These are phyloP conservation scores for Kondoa subrosea DNA, from an alignment of 768 basidiomycete species.

Conservation along the genomic window DNA sequence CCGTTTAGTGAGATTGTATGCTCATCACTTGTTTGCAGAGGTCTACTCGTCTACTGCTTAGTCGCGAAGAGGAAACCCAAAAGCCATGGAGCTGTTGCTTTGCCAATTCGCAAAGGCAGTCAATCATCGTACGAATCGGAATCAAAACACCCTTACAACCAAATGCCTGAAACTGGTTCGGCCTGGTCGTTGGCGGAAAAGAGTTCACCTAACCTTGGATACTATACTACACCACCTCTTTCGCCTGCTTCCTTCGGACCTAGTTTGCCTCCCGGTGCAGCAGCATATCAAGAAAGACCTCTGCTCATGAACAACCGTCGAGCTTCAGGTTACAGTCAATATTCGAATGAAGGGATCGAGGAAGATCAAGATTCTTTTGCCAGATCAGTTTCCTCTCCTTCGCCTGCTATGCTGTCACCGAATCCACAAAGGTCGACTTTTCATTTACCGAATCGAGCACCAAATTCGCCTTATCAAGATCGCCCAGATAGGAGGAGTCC, in stretches of 20 bases:
- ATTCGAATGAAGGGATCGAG: too few relatives aligned
- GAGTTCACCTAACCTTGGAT: neutral
- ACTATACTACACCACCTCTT: neutral
- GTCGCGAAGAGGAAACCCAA: neutral
- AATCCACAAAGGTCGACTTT: neutral
- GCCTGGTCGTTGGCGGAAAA: neutral
- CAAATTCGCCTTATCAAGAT: neutral
- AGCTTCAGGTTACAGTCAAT: too few relatives aligned
- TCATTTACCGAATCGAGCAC: neutral
- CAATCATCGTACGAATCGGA: neutral
- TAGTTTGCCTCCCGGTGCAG: neutral
- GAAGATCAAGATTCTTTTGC: neutral
- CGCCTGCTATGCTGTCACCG: neutral
- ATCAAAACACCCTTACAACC: slow-evolving; percentile 2
- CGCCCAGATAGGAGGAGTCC: neutral
- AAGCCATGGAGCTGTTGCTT: neutral
- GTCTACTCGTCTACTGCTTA: slow-evolving; percentile 2
- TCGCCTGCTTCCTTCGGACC: neutral
- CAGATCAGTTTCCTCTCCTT: neutral
- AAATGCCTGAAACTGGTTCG: neutral
- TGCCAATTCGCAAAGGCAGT: neutral
- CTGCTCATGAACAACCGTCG: too few relatives aligned
- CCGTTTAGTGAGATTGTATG: neutral
- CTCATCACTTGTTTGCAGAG: neutral
- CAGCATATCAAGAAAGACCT: neutral